A percentile compares a stretch with the other conserved stretches of the same genome.
These are phyloP conservation scores for Sclerotinia trifoliorum DNA, from an alignment of 2,329 filamentous ascomycete species.

Conservation along the genomic window DNA sequence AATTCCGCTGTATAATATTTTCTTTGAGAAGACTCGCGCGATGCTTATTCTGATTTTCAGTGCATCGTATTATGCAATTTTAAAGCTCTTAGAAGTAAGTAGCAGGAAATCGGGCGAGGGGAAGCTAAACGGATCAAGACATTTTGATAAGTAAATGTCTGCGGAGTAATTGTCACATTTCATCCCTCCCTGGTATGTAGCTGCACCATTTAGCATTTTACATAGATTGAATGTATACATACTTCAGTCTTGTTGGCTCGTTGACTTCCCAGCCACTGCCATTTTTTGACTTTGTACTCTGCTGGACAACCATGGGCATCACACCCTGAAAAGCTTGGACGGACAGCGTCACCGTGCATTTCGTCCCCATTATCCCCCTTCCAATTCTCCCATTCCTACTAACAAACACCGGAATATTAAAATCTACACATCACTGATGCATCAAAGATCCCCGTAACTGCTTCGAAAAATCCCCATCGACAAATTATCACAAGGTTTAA, in stretches of 20 bases:
- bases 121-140: too few relatives aligned
- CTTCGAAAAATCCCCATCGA: background rate
- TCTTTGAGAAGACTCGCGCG: too few relatives aligned
- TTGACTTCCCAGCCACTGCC: background rate
- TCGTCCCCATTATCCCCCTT: background rate
- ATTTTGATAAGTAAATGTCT: too few relatives aligned
- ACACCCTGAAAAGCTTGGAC: constrained; percentile 10
- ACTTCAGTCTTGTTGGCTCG: background rate
- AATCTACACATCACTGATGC: constrained; percentile 7
- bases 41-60: too few relatives aligned
- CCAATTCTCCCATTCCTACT: background rate
- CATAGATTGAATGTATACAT: background rate
- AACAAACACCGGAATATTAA: background rate
- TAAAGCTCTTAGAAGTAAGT: too few relatives aligned
- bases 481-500: background rate
- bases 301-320: background rate
- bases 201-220: background rate
- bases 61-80: too few relatives aligned
- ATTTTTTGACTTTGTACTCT: background rate
- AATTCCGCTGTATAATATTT: too few relatives aligned
- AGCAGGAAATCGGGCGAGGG: too few relatives aligned
- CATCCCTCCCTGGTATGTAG: too few relatives aligned
- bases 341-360: constrained; percentile 14
- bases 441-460: background rate
- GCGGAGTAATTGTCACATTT: too few relatives aligned